Percentiles rank a stretch among this genome's conserved stretches.
Conservation (phyloP, 306 rosid species). For the Carpinus viminea region DNA sequence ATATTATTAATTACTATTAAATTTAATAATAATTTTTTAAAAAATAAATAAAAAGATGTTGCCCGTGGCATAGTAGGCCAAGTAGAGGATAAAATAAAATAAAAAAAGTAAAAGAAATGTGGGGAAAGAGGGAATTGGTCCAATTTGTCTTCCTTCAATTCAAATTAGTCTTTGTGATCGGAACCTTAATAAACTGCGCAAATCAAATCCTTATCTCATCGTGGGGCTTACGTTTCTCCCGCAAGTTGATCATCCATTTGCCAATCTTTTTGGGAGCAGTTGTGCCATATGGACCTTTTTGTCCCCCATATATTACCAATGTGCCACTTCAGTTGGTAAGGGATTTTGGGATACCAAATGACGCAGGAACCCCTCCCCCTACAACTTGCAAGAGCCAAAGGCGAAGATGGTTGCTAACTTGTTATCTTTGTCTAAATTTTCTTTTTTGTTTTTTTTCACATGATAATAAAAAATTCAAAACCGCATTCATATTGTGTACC, state of each 20-base stretch:
- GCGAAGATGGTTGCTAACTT: too few species aligned
- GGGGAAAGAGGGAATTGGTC: conserved; percentile 11
- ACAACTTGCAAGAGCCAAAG: not conserved
- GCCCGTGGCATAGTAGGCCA: too few species aligned
- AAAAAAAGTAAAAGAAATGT: not conserved
- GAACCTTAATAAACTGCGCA: not conserved
- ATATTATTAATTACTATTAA: too few species aligned
- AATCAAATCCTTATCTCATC: conserved; percentile 19
- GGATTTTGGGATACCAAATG: not conserved
- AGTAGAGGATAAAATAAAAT: too few species aligned
- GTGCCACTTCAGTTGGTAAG: conserved; percentile 3
- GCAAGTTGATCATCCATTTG: conserved; percentile 42
- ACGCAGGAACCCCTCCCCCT: not conserved
- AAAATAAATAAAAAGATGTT: too few species aligned
- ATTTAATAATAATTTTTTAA: too few species aligned
- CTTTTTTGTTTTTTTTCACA: too few species aligned
- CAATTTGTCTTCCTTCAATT: not conserved
- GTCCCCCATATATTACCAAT: not conserved
- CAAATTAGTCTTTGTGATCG: not conserved
- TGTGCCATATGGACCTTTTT: conserved; percentile 4
- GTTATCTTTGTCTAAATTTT: too few species aligned
- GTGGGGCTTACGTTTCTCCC: conserved; percentile 22
- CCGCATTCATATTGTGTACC: too few species aligned
- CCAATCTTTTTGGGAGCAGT: conserved; percentile 14
- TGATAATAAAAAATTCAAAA: too few species aligned